These are phyloP conservation scores for Balansia obtecta DNA, from an alignment of 2,329 filamentous ascomycete species.

Conservation along the genomic window DNA sequence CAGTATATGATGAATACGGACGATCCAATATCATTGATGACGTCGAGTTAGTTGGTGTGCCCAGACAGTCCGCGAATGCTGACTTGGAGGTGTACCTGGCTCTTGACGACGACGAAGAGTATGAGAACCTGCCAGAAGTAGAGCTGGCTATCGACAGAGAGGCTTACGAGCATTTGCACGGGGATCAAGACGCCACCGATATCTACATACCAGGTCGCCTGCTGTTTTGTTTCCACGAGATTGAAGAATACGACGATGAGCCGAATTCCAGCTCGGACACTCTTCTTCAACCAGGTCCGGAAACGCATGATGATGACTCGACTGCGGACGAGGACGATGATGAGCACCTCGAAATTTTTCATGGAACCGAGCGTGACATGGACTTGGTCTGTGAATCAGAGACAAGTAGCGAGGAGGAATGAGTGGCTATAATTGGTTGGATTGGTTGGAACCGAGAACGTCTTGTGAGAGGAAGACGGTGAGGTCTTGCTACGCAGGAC, in stretches of 20 bases:
- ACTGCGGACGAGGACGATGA: neutral
- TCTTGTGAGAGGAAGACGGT: too few species aligned
- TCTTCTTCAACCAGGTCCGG: neutral
- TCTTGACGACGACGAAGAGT: constrained; percentile 13
- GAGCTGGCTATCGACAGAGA: constrained; percentile 19
- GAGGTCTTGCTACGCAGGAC: too few species aligned
- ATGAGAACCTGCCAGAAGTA: constrained; percentile 14
- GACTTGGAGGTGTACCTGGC: constrained; percentile 20
- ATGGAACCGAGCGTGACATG: neutral
- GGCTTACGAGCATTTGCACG: constrained; percentile 14
- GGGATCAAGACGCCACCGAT: constrained; percentile 13
- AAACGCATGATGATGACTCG: neutral
- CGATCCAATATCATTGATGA: constrained; percentile 16
- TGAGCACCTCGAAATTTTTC: neutral
- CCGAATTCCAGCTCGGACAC: neutral
- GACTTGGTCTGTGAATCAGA: neutral
- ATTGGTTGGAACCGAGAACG: too few species aligned
- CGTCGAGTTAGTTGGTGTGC: constrained; percentile 12
- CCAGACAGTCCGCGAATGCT: constrained; percentile 4
- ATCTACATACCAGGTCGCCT: constrained; percentile 14
- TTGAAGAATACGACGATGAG: constrained; percentile 1
- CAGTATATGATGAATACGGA: constrained; percentile 10
- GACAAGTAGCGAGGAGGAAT: neutral
- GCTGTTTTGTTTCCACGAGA: constrained; percentile 3
- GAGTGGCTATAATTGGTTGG: neutral